phyloP scores from a whole-genome alignment of 2,329 filamentous ascomycete genomes.

The Lasiodiplodia citricola region DNA sequence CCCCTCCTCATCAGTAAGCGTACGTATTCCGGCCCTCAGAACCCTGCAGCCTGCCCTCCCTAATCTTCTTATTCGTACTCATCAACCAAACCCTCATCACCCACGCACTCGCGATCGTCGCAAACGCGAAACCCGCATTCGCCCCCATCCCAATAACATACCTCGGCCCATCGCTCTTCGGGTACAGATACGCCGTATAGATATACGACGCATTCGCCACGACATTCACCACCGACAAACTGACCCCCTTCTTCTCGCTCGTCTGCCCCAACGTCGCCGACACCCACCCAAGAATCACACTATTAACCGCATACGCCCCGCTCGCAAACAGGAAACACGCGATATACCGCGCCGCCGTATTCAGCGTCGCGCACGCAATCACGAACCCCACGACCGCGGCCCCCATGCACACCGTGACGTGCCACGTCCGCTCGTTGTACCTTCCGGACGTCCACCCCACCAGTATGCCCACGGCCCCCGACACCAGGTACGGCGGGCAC shows the following conservation, averaged over 20 bases:
- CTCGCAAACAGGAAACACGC: constrained; percentile 40
- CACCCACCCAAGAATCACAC: constrained; percentile 49
- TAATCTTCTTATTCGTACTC: constrained; percentile 40
- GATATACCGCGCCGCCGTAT: constrained; percentile 38
- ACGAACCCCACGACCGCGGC: constrained; percentile 39
- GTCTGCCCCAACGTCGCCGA: constrained; percentile 49
- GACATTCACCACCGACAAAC: constrained; percentile 50
- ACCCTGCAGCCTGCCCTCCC: constrained; percentile 28
- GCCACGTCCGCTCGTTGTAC: constrained; percentile 34
- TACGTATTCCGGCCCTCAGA: not conserved
- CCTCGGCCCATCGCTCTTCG: constrained; percentile 37
- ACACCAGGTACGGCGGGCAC: constrained; percentile 30
- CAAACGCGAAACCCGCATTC: constrained; percentile 40
- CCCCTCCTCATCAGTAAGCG: not conserved
- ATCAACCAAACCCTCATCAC: constrained; percentile 38
- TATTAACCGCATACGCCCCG: constrained; percentile 33
- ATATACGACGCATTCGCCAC: constrained; percentile 48
- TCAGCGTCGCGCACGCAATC: constrained; percentile 34
- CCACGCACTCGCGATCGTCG: constrained; percentile 39
- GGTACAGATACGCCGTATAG: constrained; percentile 43
- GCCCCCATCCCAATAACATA: constrained; percentile 40
- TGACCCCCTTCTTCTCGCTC: constrained; percentile 50
- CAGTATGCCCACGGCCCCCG: constrained; percentile 33
- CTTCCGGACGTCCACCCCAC: constrained; percentile 38
- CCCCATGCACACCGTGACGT: constrained; percentile 34